Base-by-base conservation (phyloP, 2,329 filamentous ascomycete genomes). In the Canariomyces notabilis region DNA sequence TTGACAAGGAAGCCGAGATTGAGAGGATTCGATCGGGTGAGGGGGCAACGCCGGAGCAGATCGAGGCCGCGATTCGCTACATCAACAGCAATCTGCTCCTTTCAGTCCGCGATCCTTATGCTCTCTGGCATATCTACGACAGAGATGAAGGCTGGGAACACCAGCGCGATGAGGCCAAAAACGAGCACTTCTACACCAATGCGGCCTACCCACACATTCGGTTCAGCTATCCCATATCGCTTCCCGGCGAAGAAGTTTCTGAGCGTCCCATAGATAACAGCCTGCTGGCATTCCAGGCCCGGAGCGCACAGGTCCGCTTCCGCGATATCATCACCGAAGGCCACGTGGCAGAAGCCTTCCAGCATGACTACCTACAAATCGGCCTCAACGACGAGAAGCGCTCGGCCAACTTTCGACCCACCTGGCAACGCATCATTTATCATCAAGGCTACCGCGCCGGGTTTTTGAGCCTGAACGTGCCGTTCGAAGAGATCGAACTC, bases 391-490 rank as follows among this genome's bases (percentile, higher is more conserved):
- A 47, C 23, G 32, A 26, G 11, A 7, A 19, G 34, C 16, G 14
- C 15, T 42, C 26, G 11, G 14, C 12, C 14, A 23, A 22, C 11
- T 33, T n/a, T 20, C 40, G 40, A 11, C 48, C 34, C 5, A 29
- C 29, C 3, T 50, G 48, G 48, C 35, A 47, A 18, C 37, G 35
- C 21, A 44, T 44, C 31, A 40, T 50, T 12, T 50, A 50, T 22
- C 48, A 50, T 32, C 48, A 50, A 21, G 48, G 48, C 31, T 50
- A 50, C 37, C 48, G 48, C 29, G 48, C 48, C 15, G 48, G 48
- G 9, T 47, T 44, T 18, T 32, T 50, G 31, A 37, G 36, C 11
- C 44, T 44, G 18, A 37, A 50, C 36, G 37, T 32, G 11, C 33
- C 34, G 6, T 23, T 40, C n/a, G 23, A 20, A 15, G 23, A 33